Percentiles rank a stretch among this genome's conserved stretches.
Evolutionary conservation across 2,329 filamentous ascomycete genomes (phyloP).

Genomic region (Clonostachys rhizophaga): DNA sequence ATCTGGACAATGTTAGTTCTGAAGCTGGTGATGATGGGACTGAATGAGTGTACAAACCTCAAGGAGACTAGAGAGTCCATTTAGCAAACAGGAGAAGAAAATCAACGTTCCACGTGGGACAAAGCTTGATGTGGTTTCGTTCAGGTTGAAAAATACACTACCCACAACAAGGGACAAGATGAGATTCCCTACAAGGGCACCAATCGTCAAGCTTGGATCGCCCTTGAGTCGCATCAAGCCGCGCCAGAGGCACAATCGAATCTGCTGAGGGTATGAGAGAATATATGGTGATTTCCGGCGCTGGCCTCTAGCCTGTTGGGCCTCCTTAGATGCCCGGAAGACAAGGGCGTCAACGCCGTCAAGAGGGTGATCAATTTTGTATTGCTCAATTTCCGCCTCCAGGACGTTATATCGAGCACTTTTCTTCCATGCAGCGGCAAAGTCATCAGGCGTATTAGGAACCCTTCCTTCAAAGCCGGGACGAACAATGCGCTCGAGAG

Average conservation of each 20-base stretch:
- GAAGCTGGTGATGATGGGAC: background rate
- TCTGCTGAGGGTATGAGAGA: conserved; percentile 35
- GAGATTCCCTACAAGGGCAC: conserved; percentile 31
- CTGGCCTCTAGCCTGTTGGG: conserved; percentile 15
- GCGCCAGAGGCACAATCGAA: conserved; percentile 29
- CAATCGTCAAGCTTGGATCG: conserved; percentile 17
- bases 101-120: conserved; percentile 27
- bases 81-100: conserved; percentile 45
- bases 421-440: conserved; percentile 14
- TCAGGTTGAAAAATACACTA: conserved; percentile 61
- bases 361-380: conserved; percentile 12
- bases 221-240: conserved; percentile 5
- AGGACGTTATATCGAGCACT: conserved; percentile 13
- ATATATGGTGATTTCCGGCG: conserved; percentile 38
- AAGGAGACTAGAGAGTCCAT: conserved; percentile 46
- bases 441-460: conserved; percentile 32
- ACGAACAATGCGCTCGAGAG: conserved; percentile 49
- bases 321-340: conserved; percentile 8
- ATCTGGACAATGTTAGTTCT: conserved; percentile 1
- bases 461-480: conserved; percentile 41
- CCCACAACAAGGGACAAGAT: conserved; percentile 50
- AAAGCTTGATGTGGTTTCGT: conserved; percentile 48
- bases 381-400: conserved; percentile 19
- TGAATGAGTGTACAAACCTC: conserved; percentile 29
- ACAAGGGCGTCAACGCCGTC: conserved; percentile 8